Evolutionary conservation across 768 basidiomycete species (phyloP), one percentile per base, ranked within the genome.

Genomic region (Lactarius hengduanensis): DNA sequence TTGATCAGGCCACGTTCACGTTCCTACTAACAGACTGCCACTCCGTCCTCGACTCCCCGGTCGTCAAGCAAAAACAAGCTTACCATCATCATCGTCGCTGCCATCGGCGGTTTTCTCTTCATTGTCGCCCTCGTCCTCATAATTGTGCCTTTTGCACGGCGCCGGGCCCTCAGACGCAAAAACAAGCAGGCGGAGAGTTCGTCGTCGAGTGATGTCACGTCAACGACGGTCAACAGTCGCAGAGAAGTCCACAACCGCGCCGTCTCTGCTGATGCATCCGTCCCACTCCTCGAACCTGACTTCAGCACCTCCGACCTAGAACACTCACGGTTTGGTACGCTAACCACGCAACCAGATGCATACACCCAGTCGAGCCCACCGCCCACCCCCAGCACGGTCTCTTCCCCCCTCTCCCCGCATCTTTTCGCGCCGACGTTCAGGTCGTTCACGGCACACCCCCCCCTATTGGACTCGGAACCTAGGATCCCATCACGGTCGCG

Each of bases 281-380:
- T 64, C 57, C 70, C 68, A 15, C 70, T 69, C 41, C 64, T 69
- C 56, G 60, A 66, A 16, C 47, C 59, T 43, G 67, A 68, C 34
- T 40, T 57, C 32, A 47, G 6, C n/a, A 18, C 32, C 50, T 50
- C 50, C 40, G 43, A 5, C 40, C 5, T 40, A 15, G 57, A 65
- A 22, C 47, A 56, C 38, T 57, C 55, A 45, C 34, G 43, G 32
- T 58, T 61, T 28, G 50, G 22, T 26, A 22, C 22, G 50, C 50
- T 16, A 22, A 30, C 32, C 1, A 32, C 43, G 38, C 57, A 45
- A 26, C 60, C 56, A 11, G 40, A 45, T 3, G 7, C 28, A 13
- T 22, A n/a, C 22, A 50, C 26, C 36, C 61, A 28, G 28, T 16
- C 50, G n/a, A 60, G 36, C 2, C 22, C 57, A 16, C 26, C 30